Base-by-base conservation (phyloP, 1,139 yeast species). In the Wickerhamiella pararugosa region DNA sequence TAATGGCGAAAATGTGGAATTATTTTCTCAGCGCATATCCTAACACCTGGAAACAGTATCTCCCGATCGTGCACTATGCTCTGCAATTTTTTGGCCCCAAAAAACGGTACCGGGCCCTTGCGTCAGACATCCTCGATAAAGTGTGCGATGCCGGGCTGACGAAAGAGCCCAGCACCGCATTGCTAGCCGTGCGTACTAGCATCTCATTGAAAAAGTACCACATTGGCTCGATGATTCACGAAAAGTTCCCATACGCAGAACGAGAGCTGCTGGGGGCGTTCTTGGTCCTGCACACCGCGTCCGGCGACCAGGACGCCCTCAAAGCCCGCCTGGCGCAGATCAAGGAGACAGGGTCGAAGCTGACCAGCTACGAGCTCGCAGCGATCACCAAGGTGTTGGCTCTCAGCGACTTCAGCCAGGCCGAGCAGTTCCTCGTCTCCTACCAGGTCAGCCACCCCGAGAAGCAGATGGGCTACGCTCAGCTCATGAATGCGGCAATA, bases 401-500 rank as follows among this genome's bases (percentile, higher is more conserved):
- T 2, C 27, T 11, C 5, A 25, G 15, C 5, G 26, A 34, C 7
- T 32, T 37, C 2, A 32, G 3, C 7, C 10, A n/a, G 7, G 49
- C 48, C 3, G 43, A 35, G 27, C 21, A 32, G 25, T 29, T 43
- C 15, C 39, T 36, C n/a, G 28, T 25, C 7, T 5, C 34, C 6
- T 15, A 33, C n/a, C 33, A 28, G 29, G 34, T 28, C n/a, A 9
- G 26, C 32, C 15, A 25, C 21, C 21, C 15, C 28, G 15, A 11
- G 6, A 25, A 30, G n/a, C 26, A 32, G 6, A 41, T 41, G 6
- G 48, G 40, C 5, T 34, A 41, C 9, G 32, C 44, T 5, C 45
- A 45, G 8, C 40, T 49, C 21, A 37, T 45, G 31, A 43, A 45
- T 36, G 45, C 44, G 29, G 45, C 46, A 9, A 45, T 49, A 5